phyloP scores from a whole-genome alignment of 768 basidiomycete genomes.

The Tricholoma flavovirens region DNA sequence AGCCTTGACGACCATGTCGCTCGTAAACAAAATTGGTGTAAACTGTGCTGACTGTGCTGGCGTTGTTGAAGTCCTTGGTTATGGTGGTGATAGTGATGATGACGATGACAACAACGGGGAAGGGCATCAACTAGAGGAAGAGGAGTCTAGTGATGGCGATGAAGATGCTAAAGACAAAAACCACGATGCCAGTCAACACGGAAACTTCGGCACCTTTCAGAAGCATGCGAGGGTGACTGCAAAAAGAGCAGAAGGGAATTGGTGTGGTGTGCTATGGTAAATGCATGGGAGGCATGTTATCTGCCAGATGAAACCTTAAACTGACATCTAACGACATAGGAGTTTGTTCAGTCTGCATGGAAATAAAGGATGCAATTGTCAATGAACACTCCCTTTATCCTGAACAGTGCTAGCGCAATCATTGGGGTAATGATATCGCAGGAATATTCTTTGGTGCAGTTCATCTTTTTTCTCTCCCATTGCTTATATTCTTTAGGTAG shows the following conservation, averaged over 20 bases:
- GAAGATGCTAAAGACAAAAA: background rate
- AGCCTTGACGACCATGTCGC: background rate
- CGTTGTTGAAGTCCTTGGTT: background rate
- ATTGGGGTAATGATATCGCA: too few species aligned
- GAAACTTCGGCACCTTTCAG: slow-evolving; percentile 9
- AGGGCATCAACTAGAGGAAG: too few species aligned
- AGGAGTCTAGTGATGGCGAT: slow-evolving; percentile 2
- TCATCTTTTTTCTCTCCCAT: too few species aligned
- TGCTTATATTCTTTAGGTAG: too few species aligned
- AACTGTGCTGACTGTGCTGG: slow-evolving; percentile 4
- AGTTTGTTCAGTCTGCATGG: too few species aligned
- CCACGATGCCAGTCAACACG: background rate
- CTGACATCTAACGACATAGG: background rate
- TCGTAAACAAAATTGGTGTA: background rate
- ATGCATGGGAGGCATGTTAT: slow-evolving; percentile 19
- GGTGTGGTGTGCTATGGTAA: slow-evolving; percentile 14
- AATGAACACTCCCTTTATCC: too few species aligned
- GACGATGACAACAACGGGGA: background rate
- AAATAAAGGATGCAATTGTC: too few species aligned
- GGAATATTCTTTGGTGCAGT: too few species aligned
- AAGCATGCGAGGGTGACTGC: slow-evolving; percentile 13
- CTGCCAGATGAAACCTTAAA: too few species aligned
- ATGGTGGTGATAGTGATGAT: background rate
- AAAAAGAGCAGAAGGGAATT: slow-evolving; percentile 17
- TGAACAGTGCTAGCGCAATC: too few species aligned